These are phyloP conservation scores for Eragrostis tef DNA, from an alignment of 202 grass and related monocot genomes.

Conservation along the genomic window DNA sequence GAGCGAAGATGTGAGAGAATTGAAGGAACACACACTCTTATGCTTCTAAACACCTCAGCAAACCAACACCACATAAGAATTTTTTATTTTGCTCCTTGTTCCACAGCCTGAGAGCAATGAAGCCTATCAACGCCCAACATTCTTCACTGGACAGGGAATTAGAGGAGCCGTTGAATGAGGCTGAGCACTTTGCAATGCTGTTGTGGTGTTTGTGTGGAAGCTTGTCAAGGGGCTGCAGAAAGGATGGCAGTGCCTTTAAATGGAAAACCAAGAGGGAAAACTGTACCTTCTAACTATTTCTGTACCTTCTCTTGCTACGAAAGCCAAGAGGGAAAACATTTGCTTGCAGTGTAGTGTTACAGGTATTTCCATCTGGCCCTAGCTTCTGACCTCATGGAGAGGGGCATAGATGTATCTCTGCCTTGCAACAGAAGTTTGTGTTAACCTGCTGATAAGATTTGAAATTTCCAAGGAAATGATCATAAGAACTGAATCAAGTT, in stretches of 20 bases:
- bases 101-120: conserved; percentile 12
- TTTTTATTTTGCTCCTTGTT: conserved; percentile 1
- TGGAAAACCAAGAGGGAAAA: too few relatives aligned
- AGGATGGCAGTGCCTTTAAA: conserved; percentile 56
- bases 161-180: conserved; percentile 30
- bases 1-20: conserved; percentile 24
- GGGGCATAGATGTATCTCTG: conserved; percentile 19
- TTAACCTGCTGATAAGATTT: background rate
- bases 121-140: background rate
- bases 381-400: conserved; percentile 53
- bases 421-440: background rate
- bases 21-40: conserved; percentile 27
- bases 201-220: background rate
- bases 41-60: conserved; percentile 20
- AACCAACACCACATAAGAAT: conserved; percentile 26
- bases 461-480: conserved; percentile 13
- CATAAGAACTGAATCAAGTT: too few relatives aligned
- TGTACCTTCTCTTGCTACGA: conserved; percentile 56
- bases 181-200: conserved; percentile 25
- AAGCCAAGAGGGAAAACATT: conserved; percentile 52
- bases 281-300: conserved; percentile 65
- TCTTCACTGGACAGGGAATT: conserved; percentile 23
- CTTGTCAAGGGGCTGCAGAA: conserved; percentile 54
- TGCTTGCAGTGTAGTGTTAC: conserved; percentile 58
- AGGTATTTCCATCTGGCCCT: conserved; percentile 64